phyloP scores from a whole-genome alignment of 495 filamentous ascomycete genomes.

The Jackrogersella multiformis region DNA sequence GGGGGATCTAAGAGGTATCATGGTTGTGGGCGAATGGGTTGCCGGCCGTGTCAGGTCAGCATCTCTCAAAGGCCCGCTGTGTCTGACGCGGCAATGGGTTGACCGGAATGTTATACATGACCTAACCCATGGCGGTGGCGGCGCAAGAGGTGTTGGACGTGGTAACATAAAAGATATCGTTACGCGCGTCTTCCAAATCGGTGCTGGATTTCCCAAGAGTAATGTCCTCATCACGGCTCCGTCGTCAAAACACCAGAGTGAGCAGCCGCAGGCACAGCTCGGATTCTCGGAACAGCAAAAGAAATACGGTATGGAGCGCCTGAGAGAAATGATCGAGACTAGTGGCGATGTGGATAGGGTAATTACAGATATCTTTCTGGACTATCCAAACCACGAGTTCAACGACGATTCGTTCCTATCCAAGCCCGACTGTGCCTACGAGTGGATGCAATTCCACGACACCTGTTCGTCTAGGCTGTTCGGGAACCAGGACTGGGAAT shows the following conservation, averaged over 20 bases:
- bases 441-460: conserved; percentile 97
- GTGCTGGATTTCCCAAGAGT: conserved; percentile 79
- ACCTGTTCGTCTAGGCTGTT: conserved; percentile 77
- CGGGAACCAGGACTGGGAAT: conserved; percentile 85
- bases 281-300: conserved; percentile 80
- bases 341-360: conserved; percentile 90
- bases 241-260: conserved; percentile 47
- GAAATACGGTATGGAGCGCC: conserved; percentile 75
- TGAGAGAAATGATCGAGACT: conserved; percentile 90
- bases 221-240: conserved; percentile 43
- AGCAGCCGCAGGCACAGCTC: conserved; percentile 61
- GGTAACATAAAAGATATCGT: conserved; percentile 85
- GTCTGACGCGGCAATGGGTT: conserved; percentile 82
- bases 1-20: conserved; percentile 89
- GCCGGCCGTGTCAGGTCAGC: conserved; percentile 78
- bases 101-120: conserved; percentile 78
- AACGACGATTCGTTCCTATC: conserved; percentile 92
- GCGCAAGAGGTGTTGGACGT: conserved; percentile 78
- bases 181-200: conserved; percentile 84
- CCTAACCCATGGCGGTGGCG: conserved; percentile 76
- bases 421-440: conserved; percentile 86
- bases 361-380: conserved; percentile 77
- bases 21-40: conserved; percentile 96
- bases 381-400: conserved; percentile 85
- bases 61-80: conserved; percentile 40